phyloP scores from a whole-genome alignment of 2,329 filamentous ascomycete genomes.

The Calonectria fujianensis region DNA sequence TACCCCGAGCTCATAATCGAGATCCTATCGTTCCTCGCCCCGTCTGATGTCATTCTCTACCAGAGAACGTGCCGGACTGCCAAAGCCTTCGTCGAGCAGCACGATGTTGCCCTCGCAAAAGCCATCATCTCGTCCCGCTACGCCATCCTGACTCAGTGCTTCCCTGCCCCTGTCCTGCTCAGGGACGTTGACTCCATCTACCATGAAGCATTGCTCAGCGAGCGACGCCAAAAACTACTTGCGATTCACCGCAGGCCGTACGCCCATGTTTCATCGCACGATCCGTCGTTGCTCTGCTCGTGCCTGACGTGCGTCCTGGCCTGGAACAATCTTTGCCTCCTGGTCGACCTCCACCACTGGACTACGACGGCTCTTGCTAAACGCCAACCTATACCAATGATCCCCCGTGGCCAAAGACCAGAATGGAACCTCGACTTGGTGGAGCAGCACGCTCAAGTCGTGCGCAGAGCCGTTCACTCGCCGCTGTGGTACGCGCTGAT shows the following conservation, averaged over 20 bases:
- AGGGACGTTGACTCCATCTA: constrained; percentile 8
- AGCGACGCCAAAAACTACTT: constrained; percentile 9
- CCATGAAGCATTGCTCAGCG: neutral
- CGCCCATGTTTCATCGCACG: constrained; percentile 2
- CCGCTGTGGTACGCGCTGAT: constrained; percentile 17
- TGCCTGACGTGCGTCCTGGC: constrained; percentile 28
- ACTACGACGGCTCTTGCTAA: constrained; percentile 1
- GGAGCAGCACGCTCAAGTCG: neutral
- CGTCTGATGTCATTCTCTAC: constrained; percentile 21
- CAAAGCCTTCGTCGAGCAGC: neutral
- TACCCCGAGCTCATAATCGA: constrained; percentile 28
- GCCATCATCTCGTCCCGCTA: constrained; percentile 25
- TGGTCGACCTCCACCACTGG: constrained; percentile 27
- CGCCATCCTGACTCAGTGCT: constrained; percentile 20
- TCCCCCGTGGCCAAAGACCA: constrained; percentile 7
- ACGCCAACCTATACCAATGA: constrained; percentile 21
- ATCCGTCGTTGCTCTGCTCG: constrained; percentile 20
- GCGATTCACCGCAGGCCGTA: constrained; percentile 4
- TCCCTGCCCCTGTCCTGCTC: constrained; percentile 17
- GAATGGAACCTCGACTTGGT: constrained; percentile 9
- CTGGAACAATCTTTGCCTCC: constrained; percentile 25
- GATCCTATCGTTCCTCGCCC: constrained; percentile 12
- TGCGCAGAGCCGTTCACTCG: neutral
- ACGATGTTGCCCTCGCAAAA: constrained; percentile 15
- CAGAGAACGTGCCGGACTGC: constrained; percentile 2